A percentile compares a stretch with the other conserved stretches of the same genome.
phyloP scores from a whole-genome alignment of 1,139 yeast species.

The Zygosaccharomyces sapae region DNA sequence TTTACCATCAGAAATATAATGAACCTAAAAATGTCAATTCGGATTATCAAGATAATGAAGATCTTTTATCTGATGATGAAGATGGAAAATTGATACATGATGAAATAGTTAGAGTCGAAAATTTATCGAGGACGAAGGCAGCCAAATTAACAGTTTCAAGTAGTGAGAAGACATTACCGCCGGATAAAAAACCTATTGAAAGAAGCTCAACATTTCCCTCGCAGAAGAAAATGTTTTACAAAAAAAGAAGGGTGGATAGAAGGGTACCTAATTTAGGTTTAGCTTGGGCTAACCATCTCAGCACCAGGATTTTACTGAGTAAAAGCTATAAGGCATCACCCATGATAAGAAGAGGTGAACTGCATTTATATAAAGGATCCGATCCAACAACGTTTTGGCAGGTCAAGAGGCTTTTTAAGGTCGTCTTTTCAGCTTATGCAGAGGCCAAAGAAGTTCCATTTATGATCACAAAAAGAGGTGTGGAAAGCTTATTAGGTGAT shows the following conservation, averaged over 20 bases:
- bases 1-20: constrained; percentile 30
- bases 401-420: constrained; percentile 36
- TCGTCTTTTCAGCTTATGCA: constrained; percentile 40
- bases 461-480: constrained; percentile 34
- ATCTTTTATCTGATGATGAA: constrained; percentile 35
- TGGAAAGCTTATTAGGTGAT: constrained; percentile 19
- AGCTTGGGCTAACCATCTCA: constrained; percentile 43
- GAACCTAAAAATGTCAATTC: constrained; percentile 7
- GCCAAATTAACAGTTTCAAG: constrained; percentile 2
- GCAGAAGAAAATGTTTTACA: background rate
- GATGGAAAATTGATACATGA: constrained; percentile 30
- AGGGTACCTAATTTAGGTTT: constrained; percentile 44
- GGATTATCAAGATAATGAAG: constrained; percentile 11
- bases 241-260: constrained; percentile 28
- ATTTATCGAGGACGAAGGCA: constrained; percentile 1
- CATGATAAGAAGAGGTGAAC: constrained; percentile 29
- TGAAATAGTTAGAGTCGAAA: constrained; percentile 17
- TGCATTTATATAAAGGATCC: constrained; percentile 23
- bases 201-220: background rate
- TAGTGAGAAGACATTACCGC: constrained; percentile 3
- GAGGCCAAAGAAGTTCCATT: constrained; percentile 28
- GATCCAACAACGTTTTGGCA: constrained; percentile 35
- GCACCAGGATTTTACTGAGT: constrained; percentile 40
- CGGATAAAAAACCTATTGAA: background rate
- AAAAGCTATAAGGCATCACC: constrained; percentile 36